phyloP scores from a whole-genome alignment of 139 green algal species.

The Eudorina sp. region DNA sequence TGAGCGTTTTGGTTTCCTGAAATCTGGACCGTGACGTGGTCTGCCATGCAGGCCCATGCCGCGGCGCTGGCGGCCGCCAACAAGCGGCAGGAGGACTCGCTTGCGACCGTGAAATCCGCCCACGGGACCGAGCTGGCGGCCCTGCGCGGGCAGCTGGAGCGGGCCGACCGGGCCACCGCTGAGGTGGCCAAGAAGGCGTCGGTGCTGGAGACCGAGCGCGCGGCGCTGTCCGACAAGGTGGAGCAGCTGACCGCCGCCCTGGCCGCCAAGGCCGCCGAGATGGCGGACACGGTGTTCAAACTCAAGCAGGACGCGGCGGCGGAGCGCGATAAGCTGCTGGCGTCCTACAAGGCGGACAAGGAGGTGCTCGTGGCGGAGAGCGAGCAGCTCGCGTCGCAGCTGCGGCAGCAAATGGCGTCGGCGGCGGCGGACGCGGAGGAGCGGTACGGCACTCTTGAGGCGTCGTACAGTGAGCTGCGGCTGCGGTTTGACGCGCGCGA shows the following conservation, averaged over 20 bases:
- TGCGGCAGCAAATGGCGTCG: slow-evolving; percentile 41
- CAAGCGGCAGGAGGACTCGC: neutral
- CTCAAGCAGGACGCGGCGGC: slow-evolving; percentile 49
- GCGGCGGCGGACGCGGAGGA: slow-evolving; percentile 34
- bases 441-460: slow-evolving; percentile 45
- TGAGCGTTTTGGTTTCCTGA: no score
- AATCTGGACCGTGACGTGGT: neutral
- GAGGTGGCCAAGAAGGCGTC: neutral
- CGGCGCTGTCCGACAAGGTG: neutral
- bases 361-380: slow-evolving; percentile 33
- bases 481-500: slow-evolving; percentile 59
- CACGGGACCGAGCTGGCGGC: neutral
- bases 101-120: neutral
- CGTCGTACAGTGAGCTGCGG: slow-evolving; percentile 38
- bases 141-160: neutral
- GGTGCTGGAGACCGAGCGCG: slow-evolving; percentile 21
- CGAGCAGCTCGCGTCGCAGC: slow-evolving; percentile 37
- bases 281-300: slow-evolving; percentile 51
- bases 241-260: slow-evolving; percentile 57
- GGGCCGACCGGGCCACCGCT: neutral
- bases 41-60: neutral
- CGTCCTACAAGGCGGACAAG: slow-evolving; percentile 41
- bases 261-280: slow-evolving; percentile 59
- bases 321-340: slow-evolving; percentile 1
- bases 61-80: slow-evolving; percentile 6